Base-by-base conservation (phyloP, 2,329 filamentous ascomycete species). In the Xylariales sp. region DNA sequence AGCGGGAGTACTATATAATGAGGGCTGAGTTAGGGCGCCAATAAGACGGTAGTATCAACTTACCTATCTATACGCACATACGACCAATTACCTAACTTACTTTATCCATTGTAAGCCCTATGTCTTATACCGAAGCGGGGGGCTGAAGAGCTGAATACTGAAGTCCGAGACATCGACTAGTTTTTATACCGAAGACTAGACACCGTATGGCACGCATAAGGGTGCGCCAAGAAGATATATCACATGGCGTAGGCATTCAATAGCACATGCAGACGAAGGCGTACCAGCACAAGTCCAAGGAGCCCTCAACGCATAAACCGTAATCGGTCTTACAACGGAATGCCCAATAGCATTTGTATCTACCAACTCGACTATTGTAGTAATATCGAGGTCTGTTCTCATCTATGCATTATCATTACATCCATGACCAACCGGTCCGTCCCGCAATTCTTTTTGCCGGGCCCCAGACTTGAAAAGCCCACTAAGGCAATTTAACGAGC, bases 391-490 rank as follows among this genome's bases (percentile, higher is more conserved):
- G 43, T 18, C 53, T 46, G 30, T 63, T 62, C 60, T 58, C 66
- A 67, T 71, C 62, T 69, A 71, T 56, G 64, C 69, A 71, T 71
- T 71, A 71, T 71, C 69, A 69, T 71, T 71, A 71, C 23, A 16
- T 64, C 46, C 59, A 64, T 50, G 49, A 34, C 43, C 45, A 56
- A 23, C 64, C 43, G 36, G 45, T 65, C 45, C 18, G 39, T 45
- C 64, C 36, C 58, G 48, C 57, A 45, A 23, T 53, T 64, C 52
- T 62, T 61, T 61, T 60, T 39, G 32, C 50, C 59, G 49, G 32
- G 49, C 30, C n/a, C 45, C 34, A 43, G 32, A 46, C 62, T 41
- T 41, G 14, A 41, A 52, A 49, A 60, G 48, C 49, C 52, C 18
- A 60, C 12, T 18, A 57, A 48, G 18, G 61, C 62, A 56, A 54